Conservation (phyloP, 2,329 filamentous ascomycete species). For the Westerdykella aurantiaca region DNA sequence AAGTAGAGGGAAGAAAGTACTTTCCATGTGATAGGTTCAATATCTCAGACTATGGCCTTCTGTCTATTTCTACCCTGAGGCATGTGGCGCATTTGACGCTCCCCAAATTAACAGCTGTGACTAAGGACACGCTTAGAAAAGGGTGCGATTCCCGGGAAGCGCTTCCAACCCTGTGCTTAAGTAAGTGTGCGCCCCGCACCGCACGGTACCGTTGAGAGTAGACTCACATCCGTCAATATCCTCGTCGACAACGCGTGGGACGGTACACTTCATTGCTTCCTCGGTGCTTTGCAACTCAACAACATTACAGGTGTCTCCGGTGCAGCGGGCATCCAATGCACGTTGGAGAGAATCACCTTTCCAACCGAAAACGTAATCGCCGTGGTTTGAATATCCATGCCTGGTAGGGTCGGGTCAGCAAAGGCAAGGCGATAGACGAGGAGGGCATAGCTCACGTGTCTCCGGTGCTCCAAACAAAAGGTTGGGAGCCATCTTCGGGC, state of each 20-base stretch:
- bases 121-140: neutral
- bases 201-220: neutral
- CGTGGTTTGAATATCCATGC: slow-evolving; percentile 21
- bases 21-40: too few relatives aligned
- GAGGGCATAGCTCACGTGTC: slow-evolving; percentile 16
- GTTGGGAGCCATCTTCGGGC: slow-evolving; percentile 13
- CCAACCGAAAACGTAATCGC: slow-evolving; percentile 23
- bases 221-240: slow-evolving; percentile 16
- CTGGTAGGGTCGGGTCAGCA: slow-evolving; percentile 4
- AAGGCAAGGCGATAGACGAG: neutral
- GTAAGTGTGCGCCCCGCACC: neutral
- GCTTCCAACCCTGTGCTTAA: neutral
- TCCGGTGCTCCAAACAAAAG: slow-evolving; percentile 17
- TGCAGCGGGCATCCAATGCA: slow-evolving; percentile 23
- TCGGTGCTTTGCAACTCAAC: slow-evolving; percentile 18
- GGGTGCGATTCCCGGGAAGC: neutral
- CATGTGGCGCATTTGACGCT: too few relatives aligned
- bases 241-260: slow-evolving; percentile 14
- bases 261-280: slow-evolving; percentile 23
- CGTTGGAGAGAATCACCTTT: slow-evolving; percentile 27
- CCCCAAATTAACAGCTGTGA: too few relatives aligned
- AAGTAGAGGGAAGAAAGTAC: too few relatives aligned
- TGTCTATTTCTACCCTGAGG: too few relatives aligned
- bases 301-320: slow-evolving; percentile 14
- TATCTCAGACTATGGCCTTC: too few relatives aligned